Evolutionary conservation across 1,139 yeast species (phyloP), one percentile per base, ranked within the genome.

Genomic region (Debaryomyces coudertii): DNA sequence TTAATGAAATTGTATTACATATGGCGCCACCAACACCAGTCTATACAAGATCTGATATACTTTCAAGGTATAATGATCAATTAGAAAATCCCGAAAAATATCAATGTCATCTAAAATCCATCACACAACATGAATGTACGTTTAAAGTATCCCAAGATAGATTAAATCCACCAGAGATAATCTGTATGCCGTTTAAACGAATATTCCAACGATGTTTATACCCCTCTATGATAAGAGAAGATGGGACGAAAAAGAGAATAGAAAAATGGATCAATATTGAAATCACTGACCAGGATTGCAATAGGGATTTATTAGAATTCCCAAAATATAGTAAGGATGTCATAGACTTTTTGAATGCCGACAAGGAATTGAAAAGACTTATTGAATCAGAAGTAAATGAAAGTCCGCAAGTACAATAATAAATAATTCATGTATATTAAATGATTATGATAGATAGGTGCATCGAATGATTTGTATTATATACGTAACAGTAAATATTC

Each of bases 111-210:
- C 62, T 76, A 27, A 72, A 67, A 48, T 65, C 74, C 38, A 58
- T 80, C 20, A 69, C 76, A 0, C 85, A 80, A 54, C 77, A 75
- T 56, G 80, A 76, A 53, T 77, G 82, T 52, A 76, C 79, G 2
- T 75, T 74, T 50, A 60, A 60, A 39, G 57, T 73, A 20, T 52
- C 62, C 6, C 57, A 57, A 5, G 56, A 54, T 34, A 46, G 54
- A 28, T 46, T 51, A 9, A 51, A 59, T 29, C 67, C 72, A 1
- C 73, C 74, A 3, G 70, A 77, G 46, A 75, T 77, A 46, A 67
- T 77, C 24, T 80, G 85, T 52, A 59, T 76, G 14, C 85, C 85
- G 2, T 80, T 80, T 61, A 79, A 75, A 49, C 56, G 85, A 40
- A 51, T 79, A 5, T 80, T 80, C 60, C 75, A 72, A 52, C 65